These are phyloP conservation scores for Wickerhamiella australiensis DNA, from an alignment of 805 yeast species.

Conservation along the genomic window DNA sequence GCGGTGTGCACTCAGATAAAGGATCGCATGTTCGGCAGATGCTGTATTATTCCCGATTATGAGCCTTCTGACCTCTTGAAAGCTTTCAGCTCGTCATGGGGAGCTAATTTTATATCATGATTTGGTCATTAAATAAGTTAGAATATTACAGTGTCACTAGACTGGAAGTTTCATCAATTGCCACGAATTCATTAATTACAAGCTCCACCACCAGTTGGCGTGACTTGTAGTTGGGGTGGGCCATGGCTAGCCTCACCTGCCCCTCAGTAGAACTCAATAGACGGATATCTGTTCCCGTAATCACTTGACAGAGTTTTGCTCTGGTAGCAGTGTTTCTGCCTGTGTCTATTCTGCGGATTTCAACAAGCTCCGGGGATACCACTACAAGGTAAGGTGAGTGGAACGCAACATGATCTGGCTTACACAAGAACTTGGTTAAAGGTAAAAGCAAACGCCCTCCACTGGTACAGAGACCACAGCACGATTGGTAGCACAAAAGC, in stretches of 20 bases:
- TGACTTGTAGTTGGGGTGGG: slow-evolving; percentile 53
- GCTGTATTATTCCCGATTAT: no score
- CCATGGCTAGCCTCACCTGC: slow-evolving; percentile 36
- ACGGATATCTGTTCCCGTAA: slow-evolving; percentile 55
- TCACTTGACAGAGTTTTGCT: slow-evolving; percentile 41
- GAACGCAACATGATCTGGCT: slow-evolving; percentile 29
- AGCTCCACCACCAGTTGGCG: slow-evolving; percentile 46
- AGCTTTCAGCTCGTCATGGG: no score
- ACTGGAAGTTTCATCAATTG: slow-evolving; percentile 21
- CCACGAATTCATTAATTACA: slow-evolving; percentile 24
- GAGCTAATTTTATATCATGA: neutral
- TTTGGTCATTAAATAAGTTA: neutral
- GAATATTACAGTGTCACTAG: slow-evolving; percentile 18
- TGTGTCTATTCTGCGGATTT: slow-evolving; percentile 44
- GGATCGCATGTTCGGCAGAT: no score
- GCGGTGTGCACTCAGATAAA: no score
- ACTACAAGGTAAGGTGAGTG: slow-evolving; percentile 37
- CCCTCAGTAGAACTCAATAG: slow-evolving; percentile 33
- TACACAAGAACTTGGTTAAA: slow-evolving; percentile 33
- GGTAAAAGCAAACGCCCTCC: slow-evolving; percentile 34
- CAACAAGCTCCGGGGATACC: slow-evolving; percentile 55
- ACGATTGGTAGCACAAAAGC: slow-evolving; percentile 55
- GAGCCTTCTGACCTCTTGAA: no score
- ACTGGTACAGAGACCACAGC: slow-evolving; percentile 53
- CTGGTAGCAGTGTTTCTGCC: slow-evolving; percentile 26